Evolutionary conservation across 2,329 filamentous ascomycete genomes (phyloP).

Genomic region (Achaetomium macrosporum): DNA sequence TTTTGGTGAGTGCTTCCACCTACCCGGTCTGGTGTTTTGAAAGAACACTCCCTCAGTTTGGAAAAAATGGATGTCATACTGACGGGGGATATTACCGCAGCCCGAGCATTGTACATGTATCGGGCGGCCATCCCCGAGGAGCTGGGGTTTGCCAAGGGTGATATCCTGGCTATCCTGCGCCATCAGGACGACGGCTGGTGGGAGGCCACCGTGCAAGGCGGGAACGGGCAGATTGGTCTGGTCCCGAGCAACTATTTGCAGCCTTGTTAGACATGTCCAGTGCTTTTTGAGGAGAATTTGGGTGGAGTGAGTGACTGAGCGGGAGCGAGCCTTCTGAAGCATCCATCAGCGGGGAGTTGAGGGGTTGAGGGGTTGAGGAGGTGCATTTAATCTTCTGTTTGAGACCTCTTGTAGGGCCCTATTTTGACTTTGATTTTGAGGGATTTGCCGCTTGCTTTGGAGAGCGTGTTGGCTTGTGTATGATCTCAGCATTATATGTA

Average conservation of each 20-base stretch:
- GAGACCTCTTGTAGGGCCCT: conserved; percentile 5
- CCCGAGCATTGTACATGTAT: conserved; percentile 90
- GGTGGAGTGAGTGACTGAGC: background rate
- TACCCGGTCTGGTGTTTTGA: background rate
- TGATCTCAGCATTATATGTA: background rate
- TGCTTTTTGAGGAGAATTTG: background rate
- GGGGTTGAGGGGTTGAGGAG: background rate
- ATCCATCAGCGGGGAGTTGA: background rate
- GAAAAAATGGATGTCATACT: background rate
- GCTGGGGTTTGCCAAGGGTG: conserved; percentile 85
- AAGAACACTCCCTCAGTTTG: background rate
- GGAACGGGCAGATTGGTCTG: conserved; percentile 53
- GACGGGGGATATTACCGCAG: too few species aligned
- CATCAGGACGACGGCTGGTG: conserved; percentile 99
- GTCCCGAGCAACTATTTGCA: conserved; percentile 65
- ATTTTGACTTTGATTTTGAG: background rate
- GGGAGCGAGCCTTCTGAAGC: background rate
- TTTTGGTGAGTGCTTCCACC: conserved; percentile 73
- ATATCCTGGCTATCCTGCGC: conserved; percentile 79
- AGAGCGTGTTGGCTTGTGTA: conserved; percentile 5
- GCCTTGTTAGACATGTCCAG: conserved; percentile 35
- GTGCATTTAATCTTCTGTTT: conserved; percentile 7
- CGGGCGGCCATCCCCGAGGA: conserved; percentile 93
- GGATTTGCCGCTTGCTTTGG: background rate
- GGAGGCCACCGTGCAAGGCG: conserved; percentile 87